Conservation (phyloP, 2,329 filamentous ascomycete genomes). For the Rasamsonia emersonii region DNA sequence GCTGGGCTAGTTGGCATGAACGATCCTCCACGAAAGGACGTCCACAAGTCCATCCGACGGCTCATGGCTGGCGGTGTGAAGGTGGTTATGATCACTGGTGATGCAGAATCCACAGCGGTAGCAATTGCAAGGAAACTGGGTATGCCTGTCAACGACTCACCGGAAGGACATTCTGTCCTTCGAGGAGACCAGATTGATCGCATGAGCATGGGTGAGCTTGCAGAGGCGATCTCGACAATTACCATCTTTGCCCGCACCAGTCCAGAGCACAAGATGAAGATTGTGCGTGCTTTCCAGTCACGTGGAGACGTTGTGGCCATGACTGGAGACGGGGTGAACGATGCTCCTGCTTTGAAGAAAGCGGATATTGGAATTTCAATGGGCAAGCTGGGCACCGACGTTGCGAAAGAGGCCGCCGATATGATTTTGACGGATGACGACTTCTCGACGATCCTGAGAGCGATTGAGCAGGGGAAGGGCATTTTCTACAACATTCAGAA, state of each 20-base stretch:
- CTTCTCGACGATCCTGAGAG: constrained; percentile 81
- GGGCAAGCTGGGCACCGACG: constrained; percentile 89
- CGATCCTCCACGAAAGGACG: constrained; percentile 84
- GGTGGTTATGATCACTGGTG: constrained; percentile 98
- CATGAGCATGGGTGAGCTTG: constrained; percentile 79
- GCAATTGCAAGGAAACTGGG: constrained; percentile 93
- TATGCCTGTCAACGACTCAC: constrained; percentile 64
- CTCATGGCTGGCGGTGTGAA: constrained; percentile 91
- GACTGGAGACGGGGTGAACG: constrained; percentile 97
- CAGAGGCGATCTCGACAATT: constrained; percentile 75
- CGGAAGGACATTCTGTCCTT: constrained; percentile 57
- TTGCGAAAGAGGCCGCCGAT: constrained; percentile 88
- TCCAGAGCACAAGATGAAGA: constrained; percentile 97
- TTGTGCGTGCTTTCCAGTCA: constrained; percentile 80
- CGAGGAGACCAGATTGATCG: constrained; percentile 85
- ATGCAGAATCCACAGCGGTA: constrained; percentile 87
- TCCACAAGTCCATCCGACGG: constrained; percentile 78
- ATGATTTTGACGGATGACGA: constrained; percentile 86
- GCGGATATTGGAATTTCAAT: constrained; percentile 97
- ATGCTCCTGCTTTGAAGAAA: constrained; percentile 91
- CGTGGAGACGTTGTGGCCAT: constrained; percentile 96
- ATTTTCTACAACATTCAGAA: constrained; percentile 99
- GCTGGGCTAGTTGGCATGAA: constrained; percentile 94
- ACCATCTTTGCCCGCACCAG: constrained; percentile 95
- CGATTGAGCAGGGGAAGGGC: constrained; percentile 97